Base-by-base conservation (phyloP, 208 protist genomes). In the Trypanosoma avium region DNA sequence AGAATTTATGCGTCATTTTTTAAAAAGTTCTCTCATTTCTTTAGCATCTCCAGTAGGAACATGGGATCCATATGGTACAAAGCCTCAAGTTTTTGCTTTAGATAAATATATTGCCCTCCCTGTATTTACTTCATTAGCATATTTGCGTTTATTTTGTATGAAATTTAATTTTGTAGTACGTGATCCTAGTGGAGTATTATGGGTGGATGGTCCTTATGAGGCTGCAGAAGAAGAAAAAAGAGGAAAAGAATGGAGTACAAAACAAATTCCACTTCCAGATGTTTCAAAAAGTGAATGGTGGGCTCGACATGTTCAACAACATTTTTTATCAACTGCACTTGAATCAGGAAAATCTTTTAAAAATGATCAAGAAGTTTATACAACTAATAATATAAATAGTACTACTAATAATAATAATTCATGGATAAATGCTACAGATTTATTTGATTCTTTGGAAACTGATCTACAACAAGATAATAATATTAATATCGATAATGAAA, bases 61-160 rank as follows among this genome's bases (percentile, higher is more conserved):
- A 15, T 95, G 86, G 84, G 90, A 95, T 47, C 90, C 90, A 32
- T 93, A 92, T 67, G 90, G 93, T 47, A 82, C 89, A 19, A 91
- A 93, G 71, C 86, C 90, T 61, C 90, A 95, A 68, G 81, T 92
- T 13, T 95, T 95, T 52, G 90, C 90, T 7, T 59, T 95, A 8
- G 81, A 92, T 55, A 86, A 70, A 21, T 93, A 90, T 77, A 69
- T 95, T 42, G 86, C 82, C 21, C 74, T 95, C 17, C 90, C 90
- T n/a, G 90, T 95, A 27, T 95, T 95, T 61, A 93, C 84, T 9
- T 93, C 84, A 7, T 22, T 92, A 22, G 71, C 77, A 38, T 92
- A 92, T 50, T 36, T 95, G 40, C 73, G 62, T 27, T 68, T 81
- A n/a, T 95, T 95, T 48, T 95, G 90, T 42, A 49, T 60, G 30